phyloP scores from a whole-genome alignment of 257 asterid genomes.

The Perilla frutescens region DNA sequence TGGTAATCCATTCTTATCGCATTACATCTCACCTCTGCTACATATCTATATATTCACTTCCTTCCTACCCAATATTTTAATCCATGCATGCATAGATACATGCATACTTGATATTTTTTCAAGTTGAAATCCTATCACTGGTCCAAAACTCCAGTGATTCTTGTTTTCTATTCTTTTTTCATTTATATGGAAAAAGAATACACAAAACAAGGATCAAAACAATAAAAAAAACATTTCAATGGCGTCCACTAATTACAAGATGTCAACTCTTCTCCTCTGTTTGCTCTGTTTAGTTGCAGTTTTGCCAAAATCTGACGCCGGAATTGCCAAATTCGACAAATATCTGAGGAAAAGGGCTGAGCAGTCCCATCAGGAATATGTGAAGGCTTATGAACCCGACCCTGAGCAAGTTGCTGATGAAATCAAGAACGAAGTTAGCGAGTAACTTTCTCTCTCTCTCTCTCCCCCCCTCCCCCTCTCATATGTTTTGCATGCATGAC shows the following conservation, averaged over 20 bases:
- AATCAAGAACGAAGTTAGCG: conserved; percentile 63
- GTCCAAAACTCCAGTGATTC: conserved; percentile 42
- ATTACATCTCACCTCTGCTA: conserved; percentile 3
- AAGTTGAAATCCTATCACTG: conserved; percentile 39
- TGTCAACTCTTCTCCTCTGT: conserved; percentile 30
- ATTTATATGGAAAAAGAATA: background rate
- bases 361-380: conserved; percentile 53
- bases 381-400: conserved; percentile 56
- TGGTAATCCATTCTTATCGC: conserved; percentile 49
- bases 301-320: conserved; percentile 44
- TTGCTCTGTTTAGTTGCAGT: conserved; percentile 33
- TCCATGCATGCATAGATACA: background rate
- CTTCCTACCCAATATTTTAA: background rate
- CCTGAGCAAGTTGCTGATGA: conserved; percentile 58
- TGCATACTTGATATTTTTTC: background rate
- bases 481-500: background rate
- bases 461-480: background rate
- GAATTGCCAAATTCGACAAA: conserved; percentile 56
- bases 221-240: conserved; percentile 4
- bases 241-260: conserved; percentile 28
- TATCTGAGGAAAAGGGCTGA: conserved; percentile 50
- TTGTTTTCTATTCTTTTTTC: background rate
- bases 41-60: background rate
- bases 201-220: background rate
- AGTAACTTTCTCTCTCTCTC: conserved; percentile 43